phyloP scores from a whole-genome alignment of 1,284 basidiomycete species.

The Cryptococcus sp. region DNA sequence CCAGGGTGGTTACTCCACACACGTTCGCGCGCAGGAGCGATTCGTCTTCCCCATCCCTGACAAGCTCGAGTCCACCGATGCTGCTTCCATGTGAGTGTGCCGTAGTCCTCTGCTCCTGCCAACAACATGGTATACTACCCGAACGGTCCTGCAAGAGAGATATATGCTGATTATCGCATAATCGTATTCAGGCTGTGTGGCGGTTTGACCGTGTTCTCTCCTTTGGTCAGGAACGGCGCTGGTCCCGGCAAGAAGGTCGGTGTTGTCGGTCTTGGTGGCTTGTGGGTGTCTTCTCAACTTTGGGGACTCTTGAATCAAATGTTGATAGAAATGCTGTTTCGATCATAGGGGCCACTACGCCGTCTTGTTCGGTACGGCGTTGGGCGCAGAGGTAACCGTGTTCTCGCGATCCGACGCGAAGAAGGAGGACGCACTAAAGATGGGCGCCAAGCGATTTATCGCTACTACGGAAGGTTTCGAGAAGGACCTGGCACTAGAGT shows the following conservation, averaged over 20 bases:
- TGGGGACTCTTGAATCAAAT: no score
- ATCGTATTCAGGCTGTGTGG: constrained; percentile 57
- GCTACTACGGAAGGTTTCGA: constrained; percentile 57
- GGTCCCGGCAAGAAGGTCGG: constrained; percentile 69
- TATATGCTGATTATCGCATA: background rate
- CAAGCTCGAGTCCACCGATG: constrained; percentile 59
- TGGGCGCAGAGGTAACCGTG: constrained; percentile 64
- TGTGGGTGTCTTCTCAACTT: constrained; percentile 25
- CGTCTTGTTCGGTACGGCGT: constrained; percentile 62
- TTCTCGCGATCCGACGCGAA: constrained; percentile 67
- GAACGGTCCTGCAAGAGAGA: background rate
- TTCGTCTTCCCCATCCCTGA: constrained; percentile 72
- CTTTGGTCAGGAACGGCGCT: constrained; percentile 63
- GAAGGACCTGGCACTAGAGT: constrained; percentile 52
- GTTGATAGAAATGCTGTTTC: background rate
- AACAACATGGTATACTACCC: no score
- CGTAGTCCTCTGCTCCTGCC: background rate
- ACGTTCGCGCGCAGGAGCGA: constrained; percentile 64
- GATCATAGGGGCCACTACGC: constrained; percentile 56
- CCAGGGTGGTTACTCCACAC: constrained; percentile 61
- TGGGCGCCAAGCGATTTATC: constrained; percentile 62
- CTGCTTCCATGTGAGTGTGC: constrained; percentile 52
- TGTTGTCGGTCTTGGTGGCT: constrained; percentile 65
- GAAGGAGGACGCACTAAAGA: constrained; percentile 62
- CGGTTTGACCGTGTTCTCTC: constrained; percentile 69